phyloP scores from a whole-genome alignment of 2,329 filamentous ascomycete genomes.

The Colletotrichum theobromicola region DNA sequence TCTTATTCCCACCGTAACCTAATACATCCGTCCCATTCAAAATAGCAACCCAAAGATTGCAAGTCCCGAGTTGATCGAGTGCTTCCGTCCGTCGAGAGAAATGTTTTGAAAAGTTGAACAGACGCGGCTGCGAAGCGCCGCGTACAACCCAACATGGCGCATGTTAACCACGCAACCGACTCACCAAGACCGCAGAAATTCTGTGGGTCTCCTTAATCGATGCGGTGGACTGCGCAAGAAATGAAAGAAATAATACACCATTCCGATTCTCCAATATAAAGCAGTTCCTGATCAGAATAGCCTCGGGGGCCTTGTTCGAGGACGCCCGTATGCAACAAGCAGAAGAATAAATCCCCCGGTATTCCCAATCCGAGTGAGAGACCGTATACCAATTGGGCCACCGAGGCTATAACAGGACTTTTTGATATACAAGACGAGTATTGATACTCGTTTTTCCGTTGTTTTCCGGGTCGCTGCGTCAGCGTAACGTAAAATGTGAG shows the following conservation, averaged over 20 bases:
- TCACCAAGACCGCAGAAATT: too few species aligned
- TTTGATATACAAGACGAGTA: background rate
- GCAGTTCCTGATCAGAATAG: background rate
- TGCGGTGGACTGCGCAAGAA: background rate
- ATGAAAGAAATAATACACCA: background rate
- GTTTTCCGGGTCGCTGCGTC: background rate
- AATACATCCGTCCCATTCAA: background rate
- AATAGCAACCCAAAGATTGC: background rate
- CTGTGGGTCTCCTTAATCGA: background rate
- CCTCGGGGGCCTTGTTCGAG: background rate
- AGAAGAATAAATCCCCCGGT: background rate
- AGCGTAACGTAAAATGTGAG: conserved; percentile 1
- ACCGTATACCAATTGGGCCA: background rate
- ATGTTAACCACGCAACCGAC: background rate
- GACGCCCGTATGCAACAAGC: background rate
- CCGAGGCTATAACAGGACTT: background rate
- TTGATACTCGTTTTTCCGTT: background rate
- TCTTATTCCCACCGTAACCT: background rate
- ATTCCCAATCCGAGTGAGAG: background rate
- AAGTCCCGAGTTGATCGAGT: background rate
- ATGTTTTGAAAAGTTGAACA: background rate
- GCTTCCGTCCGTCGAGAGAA: background rate
- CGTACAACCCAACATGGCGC: background rate
- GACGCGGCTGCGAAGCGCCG: background rate
- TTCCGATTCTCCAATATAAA: background rate